Evolutionary conservation across 768 basidiomycete species (phyloP).

Genomic region (Dioszegia crocea): DNA sequence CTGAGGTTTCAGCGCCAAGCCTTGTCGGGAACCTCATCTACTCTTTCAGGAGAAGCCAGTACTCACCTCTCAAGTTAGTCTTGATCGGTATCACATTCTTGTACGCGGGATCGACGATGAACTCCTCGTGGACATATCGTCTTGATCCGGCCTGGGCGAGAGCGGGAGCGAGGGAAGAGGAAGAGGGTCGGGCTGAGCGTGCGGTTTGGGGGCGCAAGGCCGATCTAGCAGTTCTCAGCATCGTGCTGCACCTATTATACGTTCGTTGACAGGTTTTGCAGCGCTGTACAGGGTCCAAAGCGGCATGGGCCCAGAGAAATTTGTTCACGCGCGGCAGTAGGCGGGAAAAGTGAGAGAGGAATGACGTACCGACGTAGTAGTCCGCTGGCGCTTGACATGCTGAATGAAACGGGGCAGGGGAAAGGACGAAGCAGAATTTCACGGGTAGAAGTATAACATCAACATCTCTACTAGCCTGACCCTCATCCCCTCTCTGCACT

Average conservation of each 20-base stretch:
- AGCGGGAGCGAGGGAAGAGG: background rate
- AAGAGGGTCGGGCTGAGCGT: background rate
- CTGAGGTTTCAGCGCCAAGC: conserved; percentile 11
- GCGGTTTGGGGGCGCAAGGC: background rate
- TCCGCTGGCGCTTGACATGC: background rate
- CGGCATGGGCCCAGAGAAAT: background rate
- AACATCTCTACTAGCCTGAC: no score
- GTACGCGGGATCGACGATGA: conserved; percentile 11
- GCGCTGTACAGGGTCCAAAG: no score
- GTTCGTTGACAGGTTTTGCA: background rate
- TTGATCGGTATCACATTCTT: conserved; percentile 40
- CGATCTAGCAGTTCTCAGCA: background rate
- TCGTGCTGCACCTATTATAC: background rate
- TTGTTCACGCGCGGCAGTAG: background rate
- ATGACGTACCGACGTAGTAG: background rate
- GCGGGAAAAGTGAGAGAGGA: background rate
- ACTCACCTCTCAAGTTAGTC: conserved; percentile 35
- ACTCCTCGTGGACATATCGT: conserved; percentile 3
- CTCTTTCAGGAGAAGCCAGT: no score
- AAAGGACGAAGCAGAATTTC: background rate
- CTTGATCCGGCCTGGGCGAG: background rate
- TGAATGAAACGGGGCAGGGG: background rate
- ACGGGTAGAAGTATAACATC: no score
- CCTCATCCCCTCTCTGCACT: no score
- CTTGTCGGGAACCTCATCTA: background rate